A percentile compares a stretch with the other conserved stretches of the same genome.
phyloP scores from a whole-genome alignment of 257 asterid species.

The Solanum pinnatisectum region DNA sequence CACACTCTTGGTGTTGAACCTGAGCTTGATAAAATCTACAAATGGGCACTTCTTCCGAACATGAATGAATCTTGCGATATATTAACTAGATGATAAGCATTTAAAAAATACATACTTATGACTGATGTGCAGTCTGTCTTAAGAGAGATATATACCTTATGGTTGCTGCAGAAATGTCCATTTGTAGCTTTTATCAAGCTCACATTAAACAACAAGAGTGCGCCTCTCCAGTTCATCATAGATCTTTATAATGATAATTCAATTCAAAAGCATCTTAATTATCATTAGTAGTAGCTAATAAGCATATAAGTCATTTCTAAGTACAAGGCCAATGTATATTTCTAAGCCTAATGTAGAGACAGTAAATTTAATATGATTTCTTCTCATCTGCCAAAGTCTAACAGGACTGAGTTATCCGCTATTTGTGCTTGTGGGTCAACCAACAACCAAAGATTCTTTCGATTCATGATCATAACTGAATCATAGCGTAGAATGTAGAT shows the following conservation, averaged over 20 bases:
- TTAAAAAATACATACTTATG: neutral
- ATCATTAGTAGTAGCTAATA: too few relatives aligned
- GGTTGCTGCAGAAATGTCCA: conserved; percentile 48
- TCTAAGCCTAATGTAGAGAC: too few relatives aligned
- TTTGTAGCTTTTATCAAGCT: conserved; percentile 25
- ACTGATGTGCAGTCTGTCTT: neutral
- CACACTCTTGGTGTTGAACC: too few relatives aligned
- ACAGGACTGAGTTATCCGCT: neutral
- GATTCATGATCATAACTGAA: conserved; percentile 24
- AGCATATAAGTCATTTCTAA: too few relatives aligned
- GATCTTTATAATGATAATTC: too few relatives aligned
- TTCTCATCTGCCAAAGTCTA: neutral
- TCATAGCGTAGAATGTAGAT: conserved; percentile 4
- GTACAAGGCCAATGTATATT: too few relatives aligned
- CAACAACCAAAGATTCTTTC: conserved; percentile 13
- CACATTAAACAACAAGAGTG: neutral
- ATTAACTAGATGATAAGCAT: neutral
- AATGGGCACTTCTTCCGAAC: too few relatives aligned
- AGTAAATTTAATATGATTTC: neutral
- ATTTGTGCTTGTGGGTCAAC: neutral
- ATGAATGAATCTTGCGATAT: too few relatives aligned
- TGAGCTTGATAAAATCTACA: too few relatives aligned
- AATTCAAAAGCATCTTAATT: too few relatives aligned
- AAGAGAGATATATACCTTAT: conserved; percentile 22
- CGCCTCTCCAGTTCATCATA: too few relatives aligned